Conservation (phyloP, 768 basidiomycete genomes). For the Mycena amicta region DNA sequence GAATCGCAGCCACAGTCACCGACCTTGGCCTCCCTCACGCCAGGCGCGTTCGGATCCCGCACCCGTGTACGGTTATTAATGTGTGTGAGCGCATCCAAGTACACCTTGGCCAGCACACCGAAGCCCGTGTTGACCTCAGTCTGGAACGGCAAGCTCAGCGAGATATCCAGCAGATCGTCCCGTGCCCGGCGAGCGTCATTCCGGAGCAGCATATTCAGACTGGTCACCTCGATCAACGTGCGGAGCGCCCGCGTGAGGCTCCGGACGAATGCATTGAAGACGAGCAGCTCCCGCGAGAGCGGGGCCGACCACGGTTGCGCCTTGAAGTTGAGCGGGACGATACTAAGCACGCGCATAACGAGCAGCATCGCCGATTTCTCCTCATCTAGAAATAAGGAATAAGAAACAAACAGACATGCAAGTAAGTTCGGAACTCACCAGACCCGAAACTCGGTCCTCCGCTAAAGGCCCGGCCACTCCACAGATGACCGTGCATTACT, state of each 20-base stretch:
- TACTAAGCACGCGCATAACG: conserved; percentile 95
- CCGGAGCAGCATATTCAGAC: conserved; percentile 90
- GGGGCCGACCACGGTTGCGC: conserved; percentile 93
- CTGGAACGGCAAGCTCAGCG: conserved; percentile 92
- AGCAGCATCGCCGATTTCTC: conserved; percentile 94
- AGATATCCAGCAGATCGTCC: conserved; percentile 91
- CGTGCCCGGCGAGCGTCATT: conserved; percentile 83
- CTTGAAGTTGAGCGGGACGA: conserved; percentile 93
- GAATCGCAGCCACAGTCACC: not conserved
- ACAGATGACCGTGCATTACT: conserved; percentile 92
- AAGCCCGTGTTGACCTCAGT: conserved; percentile 92
- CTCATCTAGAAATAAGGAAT: no score
- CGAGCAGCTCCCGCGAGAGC: conserved; percentile 91
- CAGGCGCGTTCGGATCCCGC: conserved; percentile 74
- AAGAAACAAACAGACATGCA: no score
- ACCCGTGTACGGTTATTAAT: conserved; percentile 80
- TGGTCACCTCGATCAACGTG: conserved; percentile 86
- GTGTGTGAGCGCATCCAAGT: conserved; percentile 90
- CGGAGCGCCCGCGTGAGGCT: conserved; percentile 89
- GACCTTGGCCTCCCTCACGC: conserved; percentile 76
- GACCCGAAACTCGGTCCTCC: conserved; percentile 95
- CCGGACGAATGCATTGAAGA: conserved; percentile 97
- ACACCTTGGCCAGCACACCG: conserved; percentile 95
- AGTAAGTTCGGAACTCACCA: conserved; percentile 68
- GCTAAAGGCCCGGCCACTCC: conserved; percentile 86